Evolutionary conservation across 148 eudicot genomes (phyloP), one percentile per base, ranked within the genome.

Genomic region (Simmondsia chinensis): DNA sequence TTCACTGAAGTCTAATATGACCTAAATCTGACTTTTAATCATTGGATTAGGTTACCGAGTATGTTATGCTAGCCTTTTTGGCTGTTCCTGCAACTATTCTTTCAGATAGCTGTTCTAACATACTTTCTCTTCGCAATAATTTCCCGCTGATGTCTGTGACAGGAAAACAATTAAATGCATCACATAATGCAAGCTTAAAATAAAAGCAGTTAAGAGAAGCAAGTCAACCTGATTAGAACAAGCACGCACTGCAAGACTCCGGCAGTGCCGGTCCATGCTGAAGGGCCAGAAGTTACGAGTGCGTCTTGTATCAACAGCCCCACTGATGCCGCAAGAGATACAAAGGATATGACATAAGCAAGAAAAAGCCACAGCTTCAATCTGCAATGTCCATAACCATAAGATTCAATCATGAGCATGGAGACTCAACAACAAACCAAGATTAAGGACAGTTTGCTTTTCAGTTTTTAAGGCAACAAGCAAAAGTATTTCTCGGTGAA

Each of bases 291-390:
- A 21, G 65, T 49, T 46, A 75, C 73, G 9, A 88, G 66, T 34
- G 96, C 77, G 61, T 88, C 96, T 75, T 83, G 80, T 70, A 88
- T 73, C 59, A 88, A 60, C 30, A 88, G 72, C 19, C 97, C 97
- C 4, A 88, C 97, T 4, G 94, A 77, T 46, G 97, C 97, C 43
- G 94, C 97, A 55, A 88, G 79, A 45, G 97, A 83, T 41, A 83
- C 91, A 16, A 88, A 88, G 35, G 97, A 71, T 46, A 88, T 66
- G 27, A 88, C 91, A 71, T 88, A 88, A 37, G 94, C 97, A 20
- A 88, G 70, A 52, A 88, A 88, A 53, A 88, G 97, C 94, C 97
- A 88, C 46, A 88, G 91, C 69, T 88, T 88, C 76, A 80, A 71
- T 69, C 96, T 87, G 83, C 57, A 64, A 66, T 14, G n/a, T n/a